phyloP scores from a whole-genome alignment of 164 flowering plant species.

The Vitis rupestris region DNA sequence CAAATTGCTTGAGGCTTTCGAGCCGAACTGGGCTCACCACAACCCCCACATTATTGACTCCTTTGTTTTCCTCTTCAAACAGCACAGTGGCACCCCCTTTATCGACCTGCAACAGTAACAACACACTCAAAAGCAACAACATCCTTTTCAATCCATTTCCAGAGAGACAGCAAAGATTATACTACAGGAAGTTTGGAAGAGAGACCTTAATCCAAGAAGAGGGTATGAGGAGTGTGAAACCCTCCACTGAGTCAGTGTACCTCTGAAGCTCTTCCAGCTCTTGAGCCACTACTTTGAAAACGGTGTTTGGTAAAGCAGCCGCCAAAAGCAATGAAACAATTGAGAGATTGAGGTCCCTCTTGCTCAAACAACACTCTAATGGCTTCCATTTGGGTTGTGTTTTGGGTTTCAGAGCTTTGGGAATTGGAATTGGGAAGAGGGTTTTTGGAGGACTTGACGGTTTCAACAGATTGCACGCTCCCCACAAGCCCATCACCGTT shows the following conservation, averaged over 20 bases:
- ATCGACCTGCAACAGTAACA: constrained; percentile 54
- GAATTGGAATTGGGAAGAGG: too few species aligned
- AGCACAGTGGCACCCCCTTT: constrained; percentile 88
- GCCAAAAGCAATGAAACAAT: constrained; percentile 22
- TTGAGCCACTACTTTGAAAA: constrained; percentile 12
- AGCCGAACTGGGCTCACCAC: constrained; percentile 85
- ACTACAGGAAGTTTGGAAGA: constrained; percentile 1
- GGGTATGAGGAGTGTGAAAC: constrained; percentile 88
- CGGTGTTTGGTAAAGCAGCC: constrained; percentile 12
- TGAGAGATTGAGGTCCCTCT: constrained; percentile 26
- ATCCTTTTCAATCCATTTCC: not conserved
- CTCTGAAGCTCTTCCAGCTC: constrained; percentile 53
- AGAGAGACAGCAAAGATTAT: not conserved
- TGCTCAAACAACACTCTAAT: constrained; percentile 12
- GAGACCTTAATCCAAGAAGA: constrained; percentile 65
- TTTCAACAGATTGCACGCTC: too few species aligned
- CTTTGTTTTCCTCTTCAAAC: constrained; percentile 67
- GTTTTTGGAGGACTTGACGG: too few species aligned
- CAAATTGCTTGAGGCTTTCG: constrained; percentile 64
- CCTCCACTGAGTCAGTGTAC: constrained; percentile 66
- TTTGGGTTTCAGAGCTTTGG: too few species aligned
- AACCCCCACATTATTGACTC: constrained; percentile 76
- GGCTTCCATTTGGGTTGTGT: too few species aligned
- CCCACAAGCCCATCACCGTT: too few species aligned
- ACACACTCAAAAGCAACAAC: not conserved